A percentile compares a stretch with the other conserved stretches of the same genome.
These are phyloP conservation scores for Hippophae tibetana DNA, from an alignment of 306 rosid species.

Conservation along the genomic window DNA sequence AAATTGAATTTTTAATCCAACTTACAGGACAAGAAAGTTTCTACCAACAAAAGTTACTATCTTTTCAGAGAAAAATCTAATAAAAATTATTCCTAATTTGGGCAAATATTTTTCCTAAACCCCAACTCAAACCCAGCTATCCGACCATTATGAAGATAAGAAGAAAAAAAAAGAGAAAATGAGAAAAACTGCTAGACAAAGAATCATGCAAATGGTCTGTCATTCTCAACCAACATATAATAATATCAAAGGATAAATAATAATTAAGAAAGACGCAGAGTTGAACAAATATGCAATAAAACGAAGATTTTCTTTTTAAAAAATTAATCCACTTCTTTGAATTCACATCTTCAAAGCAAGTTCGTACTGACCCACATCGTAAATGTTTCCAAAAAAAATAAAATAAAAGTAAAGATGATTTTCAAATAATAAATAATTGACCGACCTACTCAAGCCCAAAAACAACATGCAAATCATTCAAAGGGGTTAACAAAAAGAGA, in stretches of 20 bases:
- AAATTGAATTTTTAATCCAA: background rate
- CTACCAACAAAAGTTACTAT: background rate
- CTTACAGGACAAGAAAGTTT: background rate
- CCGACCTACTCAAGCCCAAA: too few species aligned
- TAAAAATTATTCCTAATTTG: background rate
- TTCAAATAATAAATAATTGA: too few species aligned
- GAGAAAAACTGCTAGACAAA: conserved; percentile 9
- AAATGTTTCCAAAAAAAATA: too few species aligned
- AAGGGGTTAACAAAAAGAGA: too few species aligned
- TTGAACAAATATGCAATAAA: too few species aligned
- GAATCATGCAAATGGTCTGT: conserved; percentile 1
- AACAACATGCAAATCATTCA: too few species aligned
- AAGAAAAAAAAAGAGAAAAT: background rate
- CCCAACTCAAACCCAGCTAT: conserved; percentile 13
- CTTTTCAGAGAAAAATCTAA: conserved; percentile 8
- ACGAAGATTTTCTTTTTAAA: too few species aligned
- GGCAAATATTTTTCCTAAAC: conserved; percentile 3
- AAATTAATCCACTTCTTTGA: too few species aligned
- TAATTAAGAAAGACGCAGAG: too few species aligned
- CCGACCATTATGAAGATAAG: conserved; percentile 10
- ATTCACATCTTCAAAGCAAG: too few species aligned
- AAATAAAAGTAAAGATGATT: too few species aligned
- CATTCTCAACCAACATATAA: conserved; percentile 5
- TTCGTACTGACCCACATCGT: too few species aligned
- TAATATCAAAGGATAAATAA: background rate